Evolutionary conservation across 441 rosid genomes (phyloP).

Genomic region (Flueggea neowawraea): DNA sequence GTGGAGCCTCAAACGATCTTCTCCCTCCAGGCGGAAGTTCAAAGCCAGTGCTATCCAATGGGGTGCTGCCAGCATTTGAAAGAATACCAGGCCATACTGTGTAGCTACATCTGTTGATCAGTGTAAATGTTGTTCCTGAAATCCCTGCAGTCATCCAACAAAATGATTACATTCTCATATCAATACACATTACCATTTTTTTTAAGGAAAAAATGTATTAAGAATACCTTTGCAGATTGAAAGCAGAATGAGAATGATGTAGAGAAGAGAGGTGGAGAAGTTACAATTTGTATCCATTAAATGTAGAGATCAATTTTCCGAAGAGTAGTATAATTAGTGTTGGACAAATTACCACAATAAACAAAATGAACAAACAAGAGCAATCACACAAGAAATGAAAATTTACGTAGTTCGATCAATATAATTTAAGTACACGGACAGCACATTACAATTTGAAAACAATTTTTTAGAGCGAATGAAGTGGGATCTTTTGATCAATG

Average conservation of each 20-base stretch:
- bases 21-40: conserved; percentile 56
- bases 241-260: conserved; percentile 23
- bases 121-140: conserved; percentile 55
- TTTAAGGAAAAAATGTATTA: too few relatives aligned
- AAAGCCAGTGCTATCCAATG: conserved; percentile 72
- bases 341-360: too few relatives aligned
- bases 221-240: conserved; percentile 27
- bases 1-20: conserved; percentile 51
- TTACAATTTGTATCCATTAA: conserved; percentile 10
- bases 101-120: conserved; percentile 70
- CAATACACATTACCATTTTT: neutral
- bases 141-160: conserved; percentile 38
- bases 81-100: conserved; percentile 91
- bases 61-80: conserved; percentile 66
- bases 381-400: too few relatives aligned
- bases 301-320: neutral
- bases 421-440: too few relatives aligned
- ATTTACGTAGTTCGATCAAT: too few relatives aligned
- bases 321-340: neutral
- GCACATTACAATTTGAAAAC: too few relatives aligned
- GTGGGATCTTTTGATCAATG: neutral
- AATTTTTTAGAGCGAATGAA: too few relatives aligned
- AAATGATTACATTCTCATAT: neutral
- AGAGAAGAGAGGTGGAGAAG: conserved; percentile 11
- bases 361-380: too few relatives aligned